phyloP scores from a whole-genome alignment of 2,329 filamentous ascomycete genomes.

The Calonectria fujianensis region DNA sequence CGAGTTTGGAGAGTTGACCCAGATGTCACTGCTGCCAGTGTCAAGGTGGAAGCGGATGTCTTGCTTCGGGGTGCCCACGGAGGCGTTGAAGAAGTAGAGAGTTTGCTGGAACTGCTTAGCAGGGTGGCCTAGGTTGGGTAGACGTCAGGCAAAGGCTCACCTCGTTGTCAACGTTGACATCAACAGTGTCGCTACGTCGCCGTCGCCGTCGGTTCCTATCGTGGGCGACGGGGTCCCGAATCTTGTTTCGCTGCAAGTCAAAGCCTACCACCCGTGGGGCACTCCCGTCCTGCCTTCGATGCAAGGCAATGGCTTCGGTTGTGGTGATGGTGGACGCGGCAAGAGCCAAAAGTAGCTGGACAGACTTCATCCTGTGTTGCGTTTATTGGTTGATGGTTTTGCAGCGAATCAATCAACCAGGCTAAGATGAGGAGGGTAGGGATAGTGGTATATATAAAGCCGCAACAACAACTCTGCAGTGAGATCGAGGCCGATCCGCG shows the following conservation, averaged over 20 bases:
- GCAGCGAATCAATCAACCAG: not conserved
- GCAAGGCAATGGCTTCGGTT: constrained; percentile 55
- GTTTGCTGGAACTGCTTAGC: constrained; percentile 66
- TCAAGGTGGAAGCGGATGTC: constrained; percentile 76
- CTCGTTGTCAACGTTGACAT: constrained; percentile 73
- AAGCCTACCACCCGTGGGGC: constrained; percentile 68
- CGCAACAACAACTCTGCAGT: constrained; percentile 11
- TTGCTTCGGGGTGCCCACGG: constrained; percentile 78
- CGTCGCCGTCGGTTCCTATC: constrained; percentile 64
- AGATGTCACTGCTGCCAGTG: constrained; percentile 81
- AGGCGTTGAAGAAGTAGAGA: constrained; percentile 78
- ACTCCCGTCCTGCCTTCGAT: constrained; percentile 55
- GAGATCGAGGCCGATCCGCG: not conserved
- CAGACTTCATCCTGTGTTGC: constrained; percentile 61
- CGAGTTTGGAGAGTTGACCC: constrained; percentile 81
- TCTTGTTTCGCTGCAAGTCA: constrained; percentile 61
- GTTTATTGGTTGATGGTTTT: constrained; percentile 3
- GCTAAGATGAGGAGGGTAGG: not conserved
- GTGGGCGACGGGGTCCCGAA: constrained; percentile 65
- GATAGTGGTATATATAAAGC: not conserved
- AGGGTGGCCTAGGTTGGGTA: not conserved
- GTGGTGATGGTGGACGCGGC: constrained; percentile 52
- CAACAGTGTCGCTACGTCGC: constrained; percentile 65
- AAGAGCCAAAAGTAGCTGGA: constrained; percentile 52
- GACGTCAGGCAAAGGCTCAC: constrained; percentile 59